Conservation (phyloP, 257 asterid species). For the Voacanga thouarsii region DNA sequence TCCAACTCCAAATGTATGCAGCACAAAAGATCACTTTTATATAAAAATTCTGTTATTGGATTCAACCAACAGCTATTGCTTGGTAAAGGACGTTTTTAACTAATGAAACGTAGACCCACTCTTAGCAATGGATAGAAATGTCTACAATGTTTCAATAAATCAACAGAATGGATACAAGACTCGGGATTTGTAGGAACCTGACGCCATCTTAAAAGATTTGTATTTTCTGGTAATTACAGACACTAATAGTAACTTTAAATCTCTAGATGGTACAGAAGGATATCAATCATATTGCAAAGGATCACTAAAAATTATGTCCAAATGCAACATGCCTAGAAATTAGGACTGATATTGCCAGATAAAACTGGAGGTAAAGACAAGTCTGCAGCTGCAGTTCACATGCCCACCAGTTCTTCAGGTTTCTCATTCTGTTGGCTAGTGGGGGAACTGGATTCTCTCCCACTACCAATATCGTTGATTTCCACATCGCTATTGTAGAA, state of each 20-base stretch:
- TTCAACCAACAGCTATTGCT: too few species aligned
- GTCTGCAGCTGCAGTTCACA: slow-evolving; percentile 13
- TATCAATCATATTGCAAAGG: slow-evolving; percentile 53
- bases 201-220: background rate
- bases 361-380: background rate
- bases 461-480: slow-evolving; percentile 8
- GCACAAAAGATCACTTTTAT: too few species aligned
- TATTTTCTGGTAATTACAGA: slow-evolving; percentile 12
- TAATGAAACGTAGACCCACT: too few species aligned
- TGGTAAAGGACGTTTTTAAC: too few species aligned
- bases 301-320: slow-evolving; percentile 51
- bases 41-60: too few species aligned
- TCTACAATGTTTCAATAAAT: too few species aligned
- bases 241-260: background rate
- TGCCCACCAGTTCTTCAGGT: background rate
- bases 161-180: background rate
- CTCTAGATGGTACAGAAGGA: slow-evolving; percentile 14
- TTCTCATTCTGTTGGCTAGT: slow-evolving; percentile 8
- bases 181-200: too few species aligned
- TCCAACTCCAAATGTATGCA: too few species aligned
- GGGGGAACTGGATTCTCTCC: slow-evolving; percentile 13
- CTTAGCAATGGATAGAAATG: too few species aligned
- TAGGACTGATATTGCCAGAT: background rate
- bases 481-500: slow-evolving; percentile 29
- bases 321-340: slow-evolving; percentile 43